Evolutionary conservation across 257 asterid species (phyloP).

Genomic region (Lantana camara): DNA sequence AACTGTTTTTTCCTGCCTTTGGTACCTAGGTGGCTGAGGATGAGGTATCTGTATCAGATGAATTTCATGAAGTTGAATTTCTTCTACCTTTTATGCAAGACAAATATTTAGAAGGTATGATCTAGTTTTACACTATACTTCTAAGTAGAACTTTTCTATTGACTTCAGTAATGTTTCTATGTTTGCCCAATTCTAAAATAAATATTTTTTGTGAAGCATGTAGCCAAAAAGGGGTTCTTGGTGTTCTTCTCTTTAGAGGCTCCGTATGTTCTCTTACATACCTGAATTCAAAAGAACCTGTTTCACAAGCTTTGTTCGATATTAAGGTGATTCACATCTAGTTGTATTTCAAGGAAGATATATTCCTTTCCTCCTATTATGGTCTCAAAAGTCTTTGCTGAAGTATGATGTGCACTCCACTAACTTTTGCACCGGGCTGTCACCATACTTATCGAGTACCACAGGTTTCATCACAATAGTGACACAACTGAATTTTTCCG

Average conservation of each 20-base stretch:
- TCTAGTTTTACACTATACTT: slow-evolving; percentile 1
- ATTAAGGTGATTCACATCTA: slow-evolving; percentile 68
- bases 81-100: slow-evolving; percentile 85
- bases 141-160: slow-evolving; percentile 8
- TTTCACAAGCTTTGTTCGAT: slow-evolving; percentile 80
- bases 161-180: slow-evolving; percentile 6
- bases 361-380: slow-evolving; percentile 8
- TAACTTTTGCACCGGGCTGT: not conserved
- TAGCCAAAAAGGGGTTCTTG: slow-evolving; percentile 66
- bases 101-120: slow-evolving; percentile 68
- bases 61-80: slow-evolving; percentile 80
- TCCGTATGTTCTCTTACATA: slow-evolving; percentile 72
- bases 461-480: slow-evolving; percentile 1
- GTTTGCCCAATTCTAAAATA: slow-evolving; percentile 9
- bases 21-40: slow-evolving; percentile 62
- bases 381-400: slow-evolving; percentile 1
- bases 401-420: slow-evolving; percentile 10
- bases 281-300: slow-evolving; percentile 72
- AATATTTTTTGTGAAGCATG: slow-evolving; percentile 50
- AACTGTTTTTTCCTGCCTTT: slow-evolving; percentile 24
- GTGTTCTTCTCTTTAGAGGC: slow-evolving; percentile 71
- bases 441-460: slow-evolving; percentile 6
- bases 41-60: slow-evolving; percentile 57
- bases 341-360: slow-evolving; percentile 16
- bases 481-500: slow-evolving; percentile 1